Percentiles rank a stretch among this genome's conserved stretches.
Conservation (phyloP, 1,139 yeast genomes). For the Nematodospora anomalae region DNA sequence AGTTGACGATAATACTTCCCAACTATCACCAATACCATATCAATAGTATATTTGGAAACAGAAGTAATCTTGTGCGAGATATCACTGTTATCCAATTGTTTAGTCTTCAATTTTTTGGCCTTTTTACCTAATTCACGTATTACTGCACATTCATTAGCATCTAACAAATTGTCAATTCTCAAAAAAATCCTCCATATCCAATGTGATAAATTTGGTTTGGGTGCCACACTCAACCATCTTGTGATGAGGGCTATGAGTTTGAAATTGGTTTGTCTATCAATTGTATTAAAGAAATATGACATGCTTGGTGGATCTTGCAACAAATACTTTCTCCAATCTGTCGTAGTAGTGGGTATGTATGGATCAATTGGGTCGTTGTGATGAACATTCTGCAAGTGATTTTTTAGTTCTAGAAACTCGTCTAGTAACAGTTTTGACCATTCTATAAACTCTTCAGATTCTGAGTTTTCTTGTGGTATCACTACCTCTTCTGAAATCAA, state of each 20-base stretch:
- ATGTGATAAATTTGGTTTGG: slow-evolving; percentile 29
- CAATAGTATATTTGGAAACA: slow-evolving; percentile 25
- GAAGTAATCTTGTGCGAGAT: slow-evolving; percentile 8
- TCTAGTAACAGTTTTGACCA: slow-evolving; percentile 8
- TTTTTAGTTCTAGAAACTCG: slow-evolving; percentile 9
- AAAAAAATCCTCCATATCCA: slow-evolving; percentile 42
- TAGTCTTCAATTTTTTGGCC: slow-evolving; percentile 29
- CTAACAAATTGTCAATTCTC: slow-evolving; percentile 35
- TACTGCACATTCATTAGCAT: slow-evolving; percentile 34
- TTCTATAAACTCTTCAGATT: slow-evolving; percentile 6
- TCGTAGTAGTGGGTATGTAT: slow-evolving; percentile 27
- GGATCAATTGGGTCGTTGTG: not conserved
- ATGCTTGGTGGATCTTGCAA: slow-evolving; percentile 33
- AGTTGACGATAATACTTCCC: slow-evolving; percentile 38
- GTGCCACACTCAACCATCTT: slow-evolving; percentile 38
- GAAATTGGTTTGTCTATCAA: slow-evolving; percentile 36
- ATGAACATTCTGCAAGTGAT: slow-evolving; percentile 1
- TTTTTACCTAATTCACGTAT: slow-evolving; percentile 42
- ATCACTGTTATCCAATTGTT: slow-evolving; percentile 14
- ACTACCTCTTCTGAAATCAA: not conserved
- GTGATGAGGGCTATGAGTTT: slow-evolving; percentile 38
- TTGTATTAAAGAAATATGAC: slow-evolving; percentile 18
- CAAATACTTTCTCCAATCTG: slow-evolving; percentile 33
- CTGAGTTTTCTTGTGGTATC: slow-evolving; percentile 1
- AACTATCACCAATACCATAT: slow-evolving; percentile 34